These are phyloP conservation scores for Pisolithus microcarpus DNA, from an alignment of 768 basidiomycete species.

Conservation along the genomic window DNA sequence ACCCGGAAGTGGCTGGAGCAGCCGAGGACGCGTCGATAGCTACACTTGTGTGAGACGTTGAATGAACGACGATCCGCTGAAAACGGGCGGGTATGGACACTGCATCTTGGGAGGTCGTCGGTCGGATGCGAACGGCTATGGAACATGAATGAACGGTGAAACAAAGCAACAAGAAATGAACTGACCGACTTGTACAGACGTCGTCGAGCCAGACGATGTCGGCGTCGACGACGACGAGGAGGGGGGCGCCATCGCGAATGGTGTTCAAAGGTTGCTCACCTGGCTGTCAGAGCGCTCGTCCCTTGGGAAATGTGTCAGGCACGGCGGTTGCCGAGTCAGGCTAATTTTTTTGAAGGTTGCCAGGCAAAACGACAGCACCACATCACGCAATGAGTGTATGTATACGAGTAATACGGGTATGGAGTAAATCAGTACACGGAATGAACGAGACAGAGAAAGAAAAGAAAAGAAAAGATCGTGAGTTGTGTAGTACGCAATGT, in stretches of 20 bases:
- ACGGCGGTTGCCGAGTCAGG: neutral
- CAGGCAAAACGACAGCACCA: too few relatives aligned
- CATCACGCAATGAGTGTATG: conserved; percentile 6
- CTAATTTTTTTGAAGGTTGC: neutral
- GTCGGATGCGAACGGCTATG: conserved; percentile 84
- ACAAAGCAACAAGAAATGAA: conserved; percentile 11
- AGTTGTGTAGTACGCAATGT: conserved; percentile 9
- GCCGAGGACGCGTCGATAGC: conserved; percentile 68
- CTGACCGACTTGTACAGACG: conserved; percentile 92
- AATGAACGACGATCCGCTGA: conserved; percentile 82
- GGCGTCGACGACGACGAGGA: conserved; percentile 48
- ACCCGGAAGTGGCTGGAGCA: conserved; percentile 43
- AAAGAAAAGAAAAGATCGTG: conserved; percentile 25
- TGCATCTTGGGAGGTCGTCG: conserved; percentile 76
- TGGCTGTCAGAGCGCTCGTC: neutral
- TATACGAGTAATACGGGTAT: conserved; percentile 30
- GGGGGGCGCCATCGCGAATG: conserved; percentile 61
- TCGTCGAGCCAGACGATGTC: conserved; percentile 54
- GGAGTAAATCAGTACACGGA: conserved; percentile 7
- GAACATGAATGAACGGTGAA: neutral
- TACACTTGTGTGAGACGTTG: conserved; percentile 66
- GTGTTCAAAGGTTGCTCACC: neutral
- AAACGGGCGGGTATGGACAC: conserved; percentile 88
- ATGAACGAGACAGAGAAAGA: conserved; percentile 10
- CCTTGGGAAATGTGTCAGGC: neutral